Conservation (phyloP, 108 stramenopile genomes). For the Stephanodiscus minutulus region DNA sequence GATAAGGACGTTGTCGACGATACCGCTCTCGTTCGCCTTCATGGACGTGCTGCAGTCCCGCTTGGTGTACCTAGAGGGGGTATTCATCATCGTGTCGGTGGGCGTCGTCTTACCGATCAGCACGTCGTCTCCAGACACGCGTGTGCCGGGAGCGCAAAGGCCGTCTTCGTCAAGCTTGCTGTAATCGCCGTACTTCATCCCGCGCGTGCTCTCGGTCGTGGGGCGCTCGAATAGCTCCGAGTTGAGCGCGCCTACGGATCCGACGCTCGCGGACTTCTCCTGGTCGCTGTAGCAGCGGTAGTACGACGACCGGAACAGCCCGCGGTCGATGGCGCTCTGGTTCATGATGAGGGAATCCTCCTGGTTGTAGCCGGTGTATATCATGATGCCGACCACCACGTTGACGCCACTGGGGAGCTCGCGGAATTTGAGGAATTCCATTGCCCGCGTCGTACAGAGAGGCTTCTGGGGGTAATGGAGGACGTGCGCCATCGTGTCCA, state of each 20-base stretch:
- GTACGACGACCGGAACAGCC: conserved; percentile 96
- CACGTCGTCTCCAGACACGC: conserved; percentile 95
- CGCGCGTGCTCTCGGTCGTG: conserved; percentile 72
- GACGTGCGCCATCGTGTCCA: conserved; percentile 99
- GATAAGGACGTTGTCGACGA: conserved; percentile 94
- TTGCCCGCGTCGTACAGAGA: conserved; percentile 94
- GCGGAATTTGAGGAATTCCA: conserved; percentile 98
- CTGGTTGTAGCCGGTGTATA: conserved; percentile 99
- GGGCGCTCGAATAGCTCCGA: conserved; percentile 94
- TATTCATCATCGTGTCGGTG: conserved; percentile 64
- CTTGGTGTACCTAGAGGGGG: conserved; percentile 89
- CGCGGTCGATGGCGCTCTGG: conserved; percentile 97
- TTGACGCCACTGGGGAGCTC: conserved; percentile 99
- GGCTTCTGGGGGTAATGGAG: conserved; percentile 99
- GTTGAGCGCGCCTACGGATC: conserved; percentile 77
- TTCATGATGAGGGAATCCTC: conserved; percentile 99
- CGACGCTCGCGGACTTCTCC: conserved; percentile 84
- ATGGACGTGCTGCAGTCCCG: conserved; percentile 94
- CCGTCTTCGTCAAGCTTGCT: conserved; percentile 98
- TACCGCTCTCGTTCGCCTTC: conserved; percentile 97
- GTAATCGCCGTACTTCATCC: conserved; percentile 96
- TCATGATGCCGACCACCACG: conserved; percentile 96
- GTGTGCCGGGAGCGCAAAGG: conserved; percentile 92
- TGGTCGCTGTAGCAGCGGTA: conserved; percentile 94
- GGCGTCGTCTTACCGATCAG: conserved; percentile 98